Conservation (phyloP, 2,329 filamentous ascomycete species). For the Claviceps pusilla region DNA sequence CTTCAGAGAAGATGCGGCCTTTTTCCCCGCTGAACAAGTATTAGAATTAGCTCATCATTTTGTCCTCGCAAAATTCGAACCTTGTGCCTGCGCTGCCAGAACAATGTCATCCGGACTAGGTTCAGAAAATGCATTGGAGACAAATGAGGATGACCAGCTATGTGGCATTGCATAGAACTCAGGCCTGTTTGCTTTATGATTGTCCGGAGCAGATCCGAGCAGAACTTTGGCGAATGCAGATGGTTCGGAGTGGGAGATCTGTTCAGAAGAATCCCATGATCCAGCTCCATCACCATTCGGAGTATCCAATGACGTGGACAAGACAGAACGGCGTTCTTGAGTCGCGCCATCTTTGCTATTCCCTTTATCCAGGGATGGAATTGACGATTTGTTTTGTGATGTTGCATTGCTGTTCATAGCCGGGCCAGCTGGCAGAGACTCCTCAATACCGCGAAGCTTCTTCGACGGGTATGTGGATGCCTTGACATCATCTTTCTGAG, state of each 20-base stretch:
- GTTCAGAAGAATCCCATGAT: background rate
- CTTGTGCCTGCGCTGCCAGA: conserved; percentile 74
- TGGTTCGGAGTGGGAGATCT: conserved; percentile 19
- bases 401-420: background rate
- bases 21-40: conserved; percentile 37
- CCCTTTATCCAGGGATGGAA: background rate
- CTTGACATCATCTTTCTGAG: conserved; percentile 15
- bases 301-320: background rate
- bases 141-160: conserved; percentile 31
- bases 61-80: conserved; percentile 48
- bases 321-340: background rate
- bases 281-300: background rate
- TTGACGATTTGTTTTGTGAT: background rate
- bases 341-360: no score
- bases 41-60: conserved; percentile 39
- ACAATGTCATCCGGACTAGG: conserved; percentile 90
- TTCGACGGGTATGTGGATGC: conserved; percentile 10
- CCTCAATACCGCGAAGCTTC: conserved; percentile 8
- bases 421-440: background rate
- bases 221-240: conserved; percentile 43
- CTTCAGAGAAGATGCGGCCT: conserved; percentile 24
- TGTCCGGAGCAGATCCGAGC: conserved; percentile 27
- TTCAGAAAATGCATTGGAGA: conserved; percentile 55
- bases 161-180: conserved; percentile 33
- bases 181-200: conserved; percentile 14